Conservation (phyloP, 2,329 filamentous ascomycete species). For the Pseudopyricularia javanii region DNA sequence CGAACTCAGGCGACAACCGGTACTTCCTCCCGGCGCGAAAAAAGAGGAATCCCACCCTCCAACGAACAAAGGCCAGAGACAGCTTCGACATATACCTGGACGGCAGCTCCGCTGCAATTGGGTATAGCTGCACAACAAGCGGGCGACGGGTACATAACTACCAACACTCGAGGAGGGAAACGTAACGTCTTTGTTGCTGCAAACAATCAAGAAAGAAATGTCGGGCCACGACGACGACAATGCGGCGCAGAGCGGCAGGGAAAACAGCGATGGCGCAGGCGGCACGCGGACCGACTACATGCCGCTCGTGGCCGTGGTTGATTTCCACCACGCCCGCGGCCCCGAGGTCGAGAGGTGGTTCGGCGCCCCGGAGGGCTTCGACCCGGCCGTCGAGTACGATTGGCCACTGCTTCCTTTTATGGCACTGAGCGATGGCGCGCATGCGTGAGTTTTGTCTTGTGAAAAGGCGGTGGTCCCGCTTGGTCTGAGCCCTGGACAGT, state of each 20-base stretch:
- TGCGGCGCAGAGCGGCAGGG: neutral
- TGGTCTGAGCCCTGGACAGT: neutral
- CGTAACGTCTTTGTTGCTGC: neutral
- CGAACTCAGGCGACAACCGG: neutral
- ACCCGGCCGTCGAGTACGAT: constrained; percentile 74
- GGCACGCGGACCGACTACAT: constrained; percentile 30
- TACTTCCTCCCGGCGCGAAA: neutral
- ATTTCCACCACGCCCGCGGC: constrained; percentile 75
- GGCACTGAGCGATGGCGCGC: constrained; percentile 90
- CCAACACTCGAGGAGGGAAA: neutral
- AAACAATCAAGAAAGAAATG: neutral
- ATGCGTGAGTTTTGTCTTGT: constrained; percentile 58
- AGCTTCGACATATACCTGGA: too few species aligned
- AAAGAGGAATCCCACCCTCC: neutral
- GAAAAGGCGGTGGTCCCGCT: too few species aligned
- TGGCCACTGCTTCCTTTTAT: constrained; percentile 93
- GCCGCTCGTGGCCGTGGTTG: constrained; percentile 67
- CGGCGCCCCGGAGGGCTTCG: constrained; percentile 57
- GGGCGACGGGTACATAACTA: too few species aligned
- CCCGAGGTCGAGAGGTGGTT: constrained; percentile 94
- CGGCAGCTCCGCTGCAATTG: too few species aligned
- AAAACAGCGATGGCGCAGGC: neutral
- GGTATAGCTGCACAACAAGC: neutral
- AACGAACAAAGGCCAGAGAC: too few species aligned
- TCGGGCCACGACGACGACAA: neutral